Evolutionary conservation across 352 stramenopile genomes (phyloP).

Genomic region (Phytophthora macrochlamydospora): DNA sequence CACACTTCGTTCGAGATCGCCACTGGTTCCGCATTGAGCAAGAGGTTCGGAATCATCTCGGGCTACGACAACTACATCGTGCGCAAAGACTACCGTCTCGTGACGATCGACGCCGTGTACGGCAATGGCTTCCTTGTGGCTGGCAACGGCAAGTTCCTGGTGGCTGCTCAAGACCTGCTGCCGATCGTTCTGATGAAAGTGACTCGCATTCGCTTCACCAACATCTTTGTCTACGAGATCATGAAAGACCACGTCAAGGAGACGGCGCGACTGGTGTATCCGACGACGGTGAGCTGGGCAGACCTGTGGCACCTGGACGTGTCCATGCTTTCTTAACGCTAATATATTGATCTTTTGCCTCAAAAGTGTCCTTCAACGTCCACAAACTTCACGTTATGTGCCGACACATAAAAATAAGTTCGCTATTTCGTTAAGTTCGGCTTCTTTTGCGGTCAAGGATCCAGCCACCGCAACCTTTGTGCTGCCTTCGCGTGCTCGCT

Average conservation of each 20-base stretch:
- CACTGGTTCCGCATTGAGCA: conserved; percentile 29
- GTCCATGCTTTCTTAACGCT: background rate
- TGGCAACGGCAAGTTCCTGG: conserved; percentile 40
- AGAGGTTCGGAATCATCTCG: conserved; percentile 27
- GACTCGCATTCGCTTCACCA: conserved; percentile 36
- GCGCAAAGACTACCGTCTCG: conserved; percentile 30
- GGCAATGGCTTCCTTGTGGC: conserved; percentile 44
- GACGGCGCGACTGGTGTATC: conserved; percentile 38
- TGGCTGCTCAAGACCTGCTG: conserved; percentile 40
- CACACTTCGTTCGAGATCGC: conserved; percentile 34
- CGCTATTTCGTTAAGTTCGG: too few relatives aligned
- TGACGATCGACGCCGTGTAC: conserved; percentile 47
- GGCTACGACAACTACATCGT: conserved; percentile 39
- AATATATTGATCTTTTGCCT: too few relatives aligned
- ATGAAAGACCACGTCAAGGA: conserved; percentile 32
- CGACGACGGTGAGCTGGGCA: conserved; percentile 33
- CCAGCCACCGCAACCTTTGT: conserved; percentile 3
- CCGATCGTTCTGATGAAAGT: conserved; percentile 48
- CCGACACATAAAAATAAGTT: too few relatives aligned
- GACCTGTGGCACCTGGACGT: conserved; percentile 33
- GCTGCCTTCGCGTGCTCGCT: background rate
- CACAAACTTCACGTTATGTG: background rate
- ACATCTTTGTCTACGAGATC: conserved; percentile 48
- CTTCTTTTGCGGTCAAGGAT: background rate
- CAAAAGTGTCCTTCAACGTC: conserved; percentile 12